Conservation (phyloP, 2,329 filamentous ascomycete species). For the Venturia pyrina region DNA sequence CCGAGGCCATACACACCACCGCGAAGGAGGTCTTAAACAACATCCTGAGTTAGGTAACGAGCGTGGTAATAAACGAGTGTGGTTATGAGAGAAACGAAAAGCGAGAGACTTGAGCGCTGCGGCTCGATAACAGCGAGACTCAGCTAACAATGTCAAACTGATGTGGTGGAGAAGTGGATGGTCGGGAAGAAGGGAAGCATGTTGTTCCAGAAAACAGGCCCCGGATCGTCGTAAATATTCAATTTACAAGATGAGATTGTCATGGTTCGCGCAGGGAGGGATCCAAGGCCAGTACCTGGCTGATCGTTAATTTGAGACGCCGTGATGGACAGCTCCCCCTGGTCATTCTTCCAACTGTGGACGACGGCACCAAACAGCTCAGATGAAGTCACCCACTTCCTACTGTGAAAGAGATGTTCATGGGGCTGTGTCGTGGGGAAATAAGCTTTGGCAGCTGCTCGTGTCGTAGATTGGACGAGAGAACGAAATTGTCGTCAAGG, state of each 20-base stretch:
- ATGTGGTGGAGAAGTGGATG: not conserved
- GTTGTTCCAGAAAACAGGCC: not conserved
- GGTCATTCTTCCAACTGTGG: not conserved
- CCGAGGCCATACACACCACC: not conserved
- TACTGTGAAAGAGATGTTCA: not conserved
- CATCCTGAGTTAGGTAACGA: not conserved
- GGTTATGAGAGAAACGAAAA: not conserved
- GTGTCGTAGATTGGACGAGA: not conserved
- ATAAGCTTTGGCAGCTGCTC: not conserved
- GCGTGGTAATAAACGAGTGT: not conserved
- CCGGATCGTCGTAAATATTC: not conserved
- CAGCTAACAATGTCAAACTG: not conserved
- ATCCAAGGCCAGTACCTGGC: not conserved
- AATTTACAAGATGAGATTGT: not conserved
- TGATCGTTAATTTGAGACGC: not conserved
- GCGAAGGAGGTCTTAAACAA: slow-evolving; percentile 3
- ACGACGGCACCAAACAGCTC: not conserved
- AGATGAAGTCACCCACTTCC: not conserved
- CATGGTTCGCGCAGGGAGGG: not conserved
- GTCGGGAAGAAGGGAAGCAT: not conserved
- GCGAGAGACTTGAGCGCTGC: not conserved
- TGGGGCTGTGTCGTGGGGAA: not conserved
- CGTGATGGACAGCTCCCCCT: not conserved
- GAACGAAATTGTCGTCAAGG: not conserved
- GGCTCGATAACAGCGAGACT: not conserved